Conservation (phyloP, 495 filamentous ascomycete genomes). For the Podospora fimiseda region DNA sequence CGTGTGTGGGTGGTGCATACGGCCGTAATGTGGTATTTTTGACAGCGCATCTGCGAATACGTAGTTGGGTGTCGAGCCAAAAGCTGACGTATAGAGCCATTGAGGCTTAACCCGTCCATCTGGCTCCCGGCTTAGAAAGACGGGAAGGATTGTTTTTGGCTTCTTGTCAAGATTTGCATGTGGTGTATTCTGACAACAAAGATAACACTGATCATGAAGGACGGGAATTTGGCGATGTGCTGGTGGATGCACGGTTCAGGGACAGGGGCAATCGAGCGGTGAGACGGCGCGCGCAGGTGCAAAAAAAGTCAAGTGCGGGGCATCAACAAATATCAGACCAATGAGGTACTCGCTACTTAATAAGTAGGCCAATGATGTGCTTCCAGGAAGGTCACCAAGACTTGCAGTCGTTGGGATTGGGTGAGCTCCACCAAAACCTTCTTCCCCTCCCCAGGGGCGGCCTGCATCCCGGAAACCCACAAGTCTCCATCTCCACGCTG, state of each 20-base stretch:
- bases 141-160: no score
- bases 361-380: background rate
- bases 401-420: background rate
- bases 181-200: background rate
- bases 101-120: no score
- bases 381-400: background rate
- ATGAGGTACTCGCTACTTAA: background rate
- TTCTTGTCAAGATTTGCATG: no score
- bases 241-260: background rate
- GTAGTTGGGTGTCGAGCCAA: no score
- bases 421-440: background rate
- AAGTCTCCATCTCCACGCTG: conserved; percentile 7
- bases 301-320: background rate
- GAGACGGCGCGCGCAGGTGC: background rate
- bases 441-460: background rate
- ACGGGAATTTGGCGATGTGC: background rate
- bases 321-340: background rate
- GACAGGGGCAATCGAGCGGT: background rate
- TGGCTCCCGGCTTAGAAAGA: no score
- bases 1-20: no score
- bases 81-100: no score
- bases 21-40: no score
- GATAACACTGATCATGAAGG: background rate
- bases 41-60: no score
- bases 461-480: conserved; percentile 4